These are phyloP conservation scores for Zygosaccharomyces siamensis DNA, from an alignment of 805 yeast genomes.

Conservation along the genomic window DNA sequence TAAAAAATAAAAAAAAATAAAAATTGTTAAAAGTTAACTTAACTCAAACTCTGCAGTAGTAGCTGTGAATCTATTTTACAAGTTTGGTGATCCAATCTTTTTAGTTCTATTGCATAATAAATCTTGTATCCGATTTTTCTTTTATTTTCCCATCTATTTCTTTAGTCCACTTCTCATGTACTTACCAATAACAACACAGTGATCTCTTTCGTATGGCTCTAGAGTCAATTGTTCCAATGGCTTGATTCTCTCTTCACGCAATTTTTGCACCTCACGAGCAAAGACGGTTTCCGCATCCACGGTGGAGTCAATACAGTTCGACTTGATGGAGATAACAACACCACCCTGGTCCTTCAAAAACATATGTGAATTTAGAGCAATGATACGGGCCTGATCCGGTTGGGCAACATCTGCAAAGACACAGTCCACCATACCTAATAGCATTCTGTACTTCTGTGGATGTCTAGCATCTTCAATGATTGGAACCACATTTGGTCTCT, in stretches of 20 bases:
- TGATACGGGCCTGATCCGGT: constrained; percentile 99
- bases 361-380: constrained; percentile 96
- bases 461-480: constrained; percentile 99
- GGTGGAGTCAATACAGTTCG: constrained; percentile 99
- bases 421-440: constrained; percentile 96
- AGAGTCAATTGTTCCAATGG: constrained; percentile 97
- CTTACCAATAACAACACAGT: constrained; percentile 96
- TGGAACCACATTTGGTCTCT: constrained; percentile 98
- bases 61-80: constrained; percentile 14
- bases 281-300: constrained; percentile 99
- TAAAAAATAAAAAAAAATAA: not conserved
- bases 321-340: constrained; percentile 97
- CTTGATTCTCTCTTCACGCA: constrained; percentile 97
- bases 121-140: not conserved
- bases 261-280: constrained; percentile 98
- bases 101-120: not conserved
- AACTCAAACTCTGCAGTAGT: constrained; percentile 1
- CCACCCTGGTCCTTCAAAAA: constrained; percentile 98
- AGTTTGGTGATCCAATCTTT: constrained; percentile 4
- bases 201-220: constrained; percentile 99
- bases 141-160: constrained; percentile 22
- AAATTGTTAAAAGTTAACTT: not conserved
- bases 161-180: constrained; percentile 82
- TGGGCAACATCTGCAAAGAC: constrained; percentile 99
- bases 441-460: constrained; percentile 99